phyloP scores from a whole-genome alignment of 495 filamentous ascomycete genomes.

The Talaromyces liani region DNA sequence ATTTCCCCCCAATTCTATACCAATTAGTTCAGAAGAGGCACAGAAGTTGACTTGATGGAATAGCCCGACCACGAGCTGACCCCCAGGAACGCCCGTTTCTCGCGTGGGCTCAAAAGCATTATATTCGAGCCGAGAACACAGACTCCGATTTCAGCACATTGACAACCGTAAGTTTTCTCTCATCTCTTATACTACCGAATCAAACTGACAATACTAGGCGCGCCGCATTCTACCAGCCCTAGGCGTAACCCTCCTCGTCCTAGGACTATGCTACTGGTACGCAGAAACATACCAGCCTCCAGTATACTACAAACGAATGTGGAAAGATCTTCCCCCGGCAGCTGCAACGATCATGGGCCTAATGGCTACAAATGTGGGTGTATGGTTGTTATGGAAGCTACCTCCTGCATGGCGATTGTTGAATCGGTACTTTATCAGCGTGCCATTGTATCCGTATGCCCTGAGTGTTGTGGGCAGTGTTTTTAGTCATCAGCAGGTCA shows the following conservation, averaged over 20 bases:
- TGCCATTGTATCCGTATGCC: slow-evolving; percentile 60
- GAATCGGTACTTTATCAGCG: slow-evolving; percentile 70
- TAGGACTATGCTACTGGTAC: slow-evolving; percentile 46
- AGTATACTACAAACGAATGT: slow-evolving; percentile 48
- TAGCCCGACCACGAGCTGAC: slow-evolving; percentile 37
- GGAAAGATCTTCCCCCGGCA: slow-evolving; percentile 67
- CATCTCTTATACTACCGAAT: not conserved
- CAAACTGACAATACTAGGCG: slow-evolving; percentile 14
- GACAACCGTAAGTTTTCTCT: slow-evolving; percentile 23
- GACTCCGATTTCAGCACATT: slow-evolving; percentile 24
- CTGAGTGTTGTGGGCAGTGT: slow-evolving; percentile 58
- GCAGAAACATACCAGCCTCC: slow-evolving; percentile 59
- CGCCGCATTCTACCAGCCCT: slow-evolving; percentile 61
- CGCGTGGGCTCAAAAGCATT: slow-evolving; percentile 44
- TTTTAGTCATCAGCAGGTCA: slow-evolving; percentile 69
- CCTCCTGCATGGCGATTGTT: slow-evolving; percentile 66
- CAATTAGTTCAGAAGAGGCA: not conserved
- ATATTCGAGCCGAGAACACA: slow-evolving; percentile 29
- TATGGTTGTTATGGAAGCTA: slow-evolving; percentile 59
- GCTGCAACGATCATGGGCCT: slow-evolving; percentile 67
- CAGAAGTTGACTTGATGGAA: not conserved
- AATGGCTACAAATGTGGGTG: slow-evolving; percentile 53
- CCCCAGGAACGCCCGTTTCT: slow-evolving; percentile 32
- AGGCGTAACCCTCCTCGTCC: slow-evolving; percentile 44
- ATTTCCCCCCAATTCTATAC: not conserved